Evolutionary conservation across 768 basidiomycete species (phyloP).

Genomic region (Russula earlei): DNA sequence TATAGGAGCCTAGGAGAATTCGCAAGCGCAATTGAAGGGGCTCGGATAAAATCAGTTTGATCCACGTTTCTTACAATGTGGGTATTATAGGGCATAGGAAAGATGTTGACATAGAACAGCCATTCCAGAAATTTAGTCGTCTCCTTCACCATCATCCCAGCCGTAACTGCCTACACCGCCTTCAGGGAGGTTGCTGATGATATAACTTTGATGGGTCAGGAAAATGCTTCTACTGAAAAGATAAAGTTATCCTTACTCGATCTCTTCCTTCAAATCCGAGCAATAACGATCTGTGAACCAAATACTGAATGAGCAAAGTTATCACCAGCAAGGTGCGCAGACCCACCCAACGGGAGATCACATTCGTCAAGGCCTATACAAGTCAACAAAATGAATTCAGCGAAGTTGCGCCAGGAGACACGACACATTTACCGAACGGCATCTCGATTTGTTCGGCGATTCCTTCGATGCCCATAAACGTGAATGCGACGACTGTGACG

Average conservation of each 20-base stretch:
- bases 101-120: not conserved
- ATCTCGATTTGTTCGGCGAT: constrained; percentile 93
- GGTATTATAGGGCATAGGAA: not conserved
- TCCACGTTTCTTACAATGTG: not conserved
- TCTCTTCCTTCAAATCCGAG: constrained; percentile 77
- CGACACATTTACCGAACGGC: constrained; percentile 64
- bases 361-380: constrained; percentile 34
- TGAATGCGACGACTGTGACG: constrained; percentile 80
- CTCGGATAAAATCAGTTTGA: not conserved
- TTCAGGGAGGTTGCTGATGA: constrained; percentile 61
- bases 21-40: constrained; percentile 47
- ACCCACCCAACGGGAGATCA: constrained; percentile 67
- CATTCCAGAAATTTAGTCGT: constrained; percentile 42
- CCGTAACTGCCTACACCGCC: constrained; percentile 62
- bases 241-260: constrained; percentile 45
- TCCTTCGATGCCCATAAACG: constrained; percentile 90
- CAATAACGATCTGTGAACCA: constrained; percentile 67
- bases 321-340: not conserved
- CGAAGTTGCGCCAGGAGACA: not conserved
- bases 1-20: constrained; percentile 54
- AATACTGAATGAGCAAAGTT: not conserved
- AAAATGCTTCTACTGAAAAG: not conserved
- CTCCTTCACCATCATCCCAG: constrained; percentile 76
- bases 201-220: constrained; percentile 39
- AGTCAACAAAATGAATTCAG: not conserved